Base-by-base conservation (phyloP, 2,329 filamentous ascomycete species). In the Botrytis porri region DNA sequence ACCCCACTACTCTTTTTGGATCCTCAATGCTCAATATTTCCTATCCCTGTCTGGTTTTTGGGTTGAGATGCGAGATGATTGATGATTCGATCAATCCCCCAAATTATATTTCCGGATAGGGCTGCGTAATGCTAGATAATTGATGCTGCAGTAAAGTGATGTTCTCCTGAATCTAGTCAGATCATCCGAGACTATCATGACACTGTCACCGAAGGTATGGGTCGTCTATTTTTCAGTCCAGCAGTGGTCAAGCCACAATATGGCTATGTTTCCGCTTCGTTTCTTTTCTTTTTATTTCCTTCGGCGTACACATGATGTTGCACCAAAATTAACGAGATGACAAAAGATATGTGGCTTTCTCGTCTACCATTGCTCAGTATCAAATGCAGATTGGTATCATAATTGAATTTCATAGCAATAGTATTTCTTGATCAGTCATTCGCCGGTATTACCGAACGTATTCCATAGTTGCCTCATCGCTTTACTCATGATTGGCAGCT, bases 401-500 rank as follows among this genome's bases (percentile, higher is more conserved):
- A 57, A 72, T 62, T 54, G 22, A 66, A n/a, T 37, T 62, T 64
- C 61, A 72, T 60, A 41, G 37, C 51, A 67, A 60, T 54, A 67
- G 39, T 61, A 32, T 45, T 60, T 62, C 60, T 39, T 69, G 64
- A 65, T 63, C 73, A 75, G 48, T 69, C 66, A 63, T 60, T 69
- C 66, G 70, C 75, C 75, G 75, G 76, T 76, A 71, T 77, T 73
- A 70, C 77, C 76, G 76, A 79, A 75, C 54, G 45, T 39, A 51
- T 41, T 67, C 74, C 72, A 75, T 78, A 73, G 75, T 65, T 70
- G 63, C 72, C 75, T 74, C 62, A 61, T 60, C 59, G 60, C 9
- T 72, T 63, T 67, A 71, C 32, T 72, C 57, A 35, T 73, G 59
- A 64, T 67, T 43, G 64, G 35, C 67, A 66, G 82, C 90, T 88